Evolutionary conservation across 2,329 filamentous ascomycete genomes (phyloP), one percentile per base, ranked within the genome.

Genomic region (Ampelomyces quisqualis): DNA sequence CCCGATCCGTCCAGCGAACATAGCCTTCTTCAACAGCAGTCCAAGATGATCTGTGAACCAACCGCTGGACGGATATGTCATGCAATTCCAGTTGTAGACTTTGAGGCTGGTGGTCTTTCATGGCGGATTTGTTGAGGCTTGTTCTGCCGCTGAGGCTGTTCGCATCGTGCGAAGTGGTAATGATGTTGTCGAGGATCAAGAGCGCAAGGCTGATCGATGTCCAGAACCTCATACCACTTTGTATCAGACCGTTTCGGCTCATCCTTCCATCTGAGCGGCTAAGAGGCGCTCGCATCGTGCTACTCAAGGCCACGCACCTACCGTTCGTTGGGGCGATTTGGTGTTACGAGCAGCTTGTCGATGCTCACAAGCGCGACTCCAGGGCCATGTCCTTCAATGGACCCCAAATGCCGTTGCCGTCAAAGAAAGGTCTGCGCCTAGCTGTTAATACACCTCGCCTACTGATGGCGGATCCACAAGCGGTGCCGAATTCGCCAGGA

Each of bases 171-270:
- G 10, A 17, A 31, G 29, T 31, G n/a, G 7, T 28, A 11, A 14
- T 3, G 11, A 28, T 14, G 26, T 8, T 11, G 5, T 14, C 7
- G 26, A 4, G 5, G 5, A 28, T 28, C n/a, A 28, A 10, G 19
- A 49, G 35, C 33, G 47, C 46, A 55, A 61, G 58, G 58, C 64
- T 70, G 53, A 69, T 56, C 35, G 28, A 33, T 27, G 33, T 45
- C 43, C 52, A 81, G 78, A 93, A 91, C 64, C 77, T 93, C 26
- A 73, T 91, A 30, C 84, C 87, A 6, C 74, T 90, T 40, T 69
- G 84, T 47, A 82, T 90, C 60, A 80, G 87, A 11, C 88, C 88
- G 0, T 74, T 89, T 44, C 78, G 86, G 42, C 74, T 90, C 30
- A 75, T 89, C 50, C 64, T 89, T 34, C 76, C 82, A 5, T 78